These are phyloP conservation scores for Heritiera littoralis DNA, from an alignment of 345 rosid genomes.

Conservation along the genomic window DNA sequence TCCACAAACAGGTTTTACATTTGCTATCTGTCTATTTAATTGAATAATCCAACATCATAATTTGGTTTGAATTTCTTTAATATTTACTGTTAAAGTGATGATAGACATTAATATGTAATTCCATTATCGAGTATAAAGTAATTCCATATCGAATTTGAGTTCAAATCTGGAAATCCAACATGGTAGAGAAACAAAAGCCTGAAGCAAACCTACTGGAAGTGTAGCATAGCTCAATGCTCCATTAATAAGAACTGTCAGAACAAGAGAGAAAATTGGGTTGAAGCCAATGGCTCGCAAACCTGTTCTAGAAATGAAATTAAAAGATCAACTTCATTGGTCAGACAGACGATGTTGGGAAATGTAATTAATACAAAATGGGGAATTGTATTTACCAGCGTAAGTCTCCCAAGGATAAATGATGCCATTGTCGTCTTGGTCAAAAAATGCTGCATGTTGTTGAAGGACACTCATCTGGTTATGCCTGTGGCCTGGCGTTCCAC, in stretches of 20 bases:
- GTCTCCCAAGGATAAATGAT: conserved; percentile 99
- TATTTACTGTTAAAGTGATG: too few relatives aligned
- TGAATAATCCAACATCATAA: too few relatives aligned
- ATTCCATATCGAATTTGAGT: neutral
- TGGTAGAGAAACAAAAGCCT: neutral
- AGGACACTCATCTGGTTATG: conserved; percentile 62
- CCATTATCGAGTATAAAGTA: too few relatives aligned
- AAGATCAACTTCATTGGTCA: neutral
- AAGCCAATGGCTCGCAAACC: conserved; percentile 70
- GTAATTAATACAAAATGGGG: neutral
- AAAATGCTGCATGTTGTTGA: conserved; percentile 89
- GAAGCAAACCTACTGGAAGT: conserved; percentile 51
- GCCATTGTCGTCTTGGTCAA: conserved; percentile 75
- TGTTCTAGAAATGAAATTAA: conserved; percentile 14
- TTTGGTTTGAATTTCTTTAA: too few relatives aligned
- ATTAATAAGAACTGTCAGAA: conserved; percentile 47
- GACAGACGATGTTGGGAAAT: neutral
- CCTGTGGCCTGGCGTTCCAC: conserved; percentile 61
- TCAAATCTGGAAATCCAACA: neutral
- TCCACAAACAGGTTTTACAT: too few relatives aligned
- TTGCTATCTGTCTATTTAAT: too few relatives aligned
- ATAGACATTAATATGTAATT: too few relatives aligned
- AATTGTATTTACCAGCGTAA: conserved; percentile 47
- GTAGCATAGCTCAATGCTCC: conserved; percentile 57
- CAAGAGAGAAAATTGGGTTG: conserved; percentile 51